Base-by-base conservation (phyloP, 345 rosid genomes). In the Salix brachista region DNA sequence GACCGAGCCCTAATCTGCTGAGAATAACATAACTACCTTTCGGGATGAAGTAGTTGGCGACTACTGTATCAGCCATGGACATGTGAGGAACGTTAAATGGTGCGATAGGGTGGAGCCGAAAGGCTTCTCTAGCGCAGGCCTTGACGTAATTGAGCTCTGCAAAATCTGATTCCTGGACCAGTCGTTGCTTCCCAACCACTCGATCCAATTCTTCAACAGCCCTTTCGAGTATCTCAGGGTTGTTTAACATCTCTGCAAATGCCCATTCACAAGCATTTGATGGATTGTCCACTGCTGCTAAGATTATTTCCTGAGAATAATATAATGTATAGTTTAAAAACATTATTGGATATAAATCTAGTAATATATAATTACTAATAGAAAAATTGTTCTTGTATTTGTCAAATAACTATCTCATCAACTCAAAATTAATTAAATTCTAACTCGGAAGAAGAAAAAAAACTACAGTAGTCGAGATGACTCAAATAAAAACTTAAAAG, bases 191-290 rank as follows among this genome's bases (percentile, higher is more conserved):
- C 13, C 91, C 90, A 2, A 87, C 88, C 8, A 85, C 87, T 1
- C 12, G 48, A 36, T 90, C 91, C 1, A 87, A 13, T 75, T 90
- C 94, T 16, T 82, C 83, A 5, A 67, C 65, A 0, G 91, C 89
- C 68, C 73, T 89, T 39, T 77, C 32, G 3, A 90, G 83, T 6
- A 86, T 75, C 21, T 77, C 71, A 0, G 91, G 91, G 12, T 83
- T 75, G 80, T 85, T 87, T 11, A 90, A 75, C 90, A 87, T 83
- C 83, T 90, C 93, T 0, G 85, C 91, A 34, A 88, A 70, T 13
- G 87, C 90, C 91, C 89, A 90, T 58, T 90, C 91, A 0, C 19
- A 70, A 0, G 88, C 92, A 70, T 90, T 89, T 6, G 92, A 76
- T 28, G 91, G 92, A 76, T 90, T 89, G 69, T 89, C 91, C 4